A percentile compares a stretch with the other conserved stretches of the same genome.
Conservation (phyloP, 345 rosid species). For the Heritiera fomes region DNA sequence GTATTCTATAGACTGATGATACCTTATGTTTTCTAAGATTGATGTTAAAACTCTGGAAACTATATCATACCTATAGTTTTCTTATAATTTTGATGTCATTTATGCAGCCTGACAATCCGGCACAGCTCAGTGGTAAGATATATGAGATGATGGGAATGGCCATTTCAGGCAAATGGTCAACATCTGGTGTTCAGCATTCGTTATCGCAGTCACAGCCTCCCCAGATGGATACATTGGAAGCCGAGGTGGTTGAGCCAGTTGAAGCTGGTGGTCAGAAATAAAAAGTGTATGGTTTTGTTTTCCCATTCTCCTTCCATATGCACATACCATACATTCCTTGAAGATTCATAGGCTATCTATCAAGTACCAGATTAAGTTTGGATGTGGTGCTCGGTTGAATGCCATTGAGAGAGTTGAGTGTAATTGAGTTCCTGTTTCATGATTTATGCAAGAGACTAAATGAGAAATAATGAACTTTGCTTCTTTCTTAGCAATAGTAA, state of each 20-base stretch:
- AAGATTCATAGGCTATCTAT: not conserved
- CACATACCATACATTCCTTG: not conserved
- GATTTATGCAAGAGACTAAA: not conserved
- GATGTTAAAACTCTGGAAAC: not conserved
- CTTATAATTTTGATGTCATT: not conserved
- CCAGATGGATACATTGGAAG: conserved; percentile 53
- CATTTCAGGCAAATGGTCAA: conserved; percentile 79
- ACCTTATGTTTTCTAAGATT: not conserved
- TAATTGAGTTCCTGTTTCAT: not conserved
- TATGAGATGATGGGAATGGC: conserved; percentile 93
- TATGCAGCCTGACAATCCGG: conserved; percentile 92
- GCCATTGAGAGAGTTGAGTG: not conserved
- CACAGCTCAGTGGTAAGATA: conserved; percentile 90
- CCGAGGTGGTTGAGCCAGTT: conserved; percentile 79
- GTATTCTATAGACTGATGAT: not conserved
- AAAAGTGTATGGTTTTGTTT: conserved; percentile 23
- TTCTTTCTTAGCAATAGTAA: no score
- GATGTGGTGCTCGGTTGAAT: not conserved
- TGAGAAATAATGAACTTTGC: no score
- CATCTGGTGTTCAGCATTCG: conserved; percentile 29
- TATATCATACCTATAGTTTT: not conserved
- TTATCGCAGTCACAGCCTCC: conserved; percentile 29
- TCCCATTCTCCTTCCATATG: not conserved
- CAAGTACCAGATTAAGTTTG: not conserved
- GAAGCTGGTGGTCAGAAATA: conserved; percentile 62